Conservation (phyloP, 805 yeast species). For the Candida silvatica region DNA sequence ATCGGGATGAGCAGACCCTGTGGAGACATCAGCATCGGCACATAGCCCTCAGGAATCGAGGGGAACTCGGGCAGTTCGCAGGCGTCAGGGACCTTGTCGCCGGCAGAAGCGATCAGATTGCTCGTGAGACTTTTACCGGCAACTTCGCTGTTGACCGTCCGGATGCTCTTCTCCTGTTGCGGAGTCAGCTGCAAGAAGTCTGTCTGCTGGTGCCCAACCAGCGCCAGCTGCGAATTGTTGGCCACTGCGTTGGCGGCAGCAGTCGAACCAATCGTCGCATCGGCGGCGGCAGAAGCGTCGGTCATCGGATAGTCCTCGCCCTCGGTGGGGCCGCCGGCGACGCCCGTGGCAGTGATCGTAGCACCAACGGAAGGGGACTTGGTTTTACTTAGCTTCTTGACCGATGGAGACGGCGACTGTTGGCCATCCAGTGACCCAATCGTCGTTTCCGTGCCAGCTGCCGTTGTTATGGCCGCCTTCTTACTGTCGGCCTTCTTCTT, state of each 20-base stretch:
- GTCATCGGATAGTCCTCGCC: neutral
- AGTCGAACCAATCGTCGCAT: too few relatives aligned
- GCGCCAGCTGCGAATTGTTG: neutral
- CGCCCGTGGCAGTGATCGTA: too few relatives aligned
- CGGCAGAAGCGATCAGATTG: neutral
- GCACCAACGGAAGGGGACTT: too few relatives aligned
- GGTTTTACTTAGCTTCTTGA: too few relatives aligned
- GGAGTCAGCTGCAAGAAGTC: neutral
- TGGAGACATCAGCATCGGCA: constrained; percentile 24
- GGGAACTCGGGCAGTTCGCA: constrained; percentile 18
- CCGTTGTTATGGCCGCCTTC: neutral
- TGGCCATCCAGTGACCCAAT: neutral
- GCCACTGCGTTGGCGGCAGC: neutral
- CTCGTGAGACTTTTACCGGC: neutral
- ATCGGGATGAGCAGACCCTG: constrained; percentile 21
- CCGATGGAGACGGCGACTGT: too few relatives aligned
- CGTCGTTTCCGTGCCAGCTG: neutral
- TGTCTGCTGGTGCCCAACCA: neutral
- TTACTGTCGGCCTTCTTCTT: neutral
- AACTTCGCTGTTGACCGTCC: neutral
- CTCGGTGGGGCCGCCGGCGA: neutral
- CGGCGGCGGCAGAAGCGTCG: too few relatives aligned
- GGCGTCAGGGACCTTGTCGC: constrained; percentile 9
- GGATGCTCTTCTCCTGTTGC: neutral
- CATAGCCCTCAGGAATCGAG: constrained; percentile 19